Base-by-base conservation (phyloP, 1,284 basidiomycete species). In the Irpex rosettiformis region DNA sequence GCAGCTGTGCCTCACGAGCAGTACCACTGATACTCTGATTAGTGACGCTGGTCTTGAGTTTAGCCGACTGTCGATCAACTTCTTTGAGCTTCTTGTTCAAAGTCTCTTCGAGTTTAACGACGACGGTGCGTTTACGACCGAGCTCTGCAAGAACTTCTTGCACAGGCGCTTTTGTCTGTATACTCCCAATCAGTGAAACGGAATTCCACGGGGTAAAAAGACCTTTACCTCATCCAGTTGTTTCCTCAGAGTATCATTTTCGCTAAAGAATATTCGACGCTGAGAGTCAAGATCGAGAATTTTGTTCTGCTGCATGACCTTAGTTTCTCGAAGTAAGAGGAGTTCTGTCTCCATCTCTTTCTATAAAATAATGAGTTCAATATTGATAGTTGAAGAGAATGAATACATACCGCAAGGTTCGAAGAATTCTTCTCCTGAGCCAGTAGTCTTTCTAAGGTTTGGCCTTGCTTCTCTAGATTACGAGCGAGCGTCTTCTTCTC, bases 401-500 rank as follows among this genome's bases (percentile, higher is more conserved):
- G 21, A 24, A n/a, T n/a, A 56, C 57, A 55, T 30, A 59, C 66
- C 37, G 63, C 40, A 37, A 65, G 64, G 1, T 21, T 52, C 0
- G 40, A 29, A 1, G 68, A 58, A n/a, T 58, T 61, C 56, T 82
- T 82, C 69, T 95, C 91, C 1, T 81, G 75, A 58, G 91, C 91
- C 10, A 79, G 75, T 3, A 89, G 76, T 29, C 81, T 80, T 65
- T 95, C 93, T 30, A 96, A 76, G 2, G 84, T 80, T 69, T 89
- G 89, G 29, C 81, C 79, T 68, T 96, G 93, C 65, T 92, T 92
- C 68, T 96, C 93, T 16, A 86, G 72, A 52, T 81, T 83, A 42
- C 85, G 78, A 33, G 78, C 72, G 22, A 89, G 74, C 33, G 82
- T 84, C 70, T 92, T 91, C 60, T 86, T 82, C 71, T 97, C 93